Base-by-base conservation (phyloP, 495 filamentous ascomycete genomes). In the Apodospora peruviana region DNA sequence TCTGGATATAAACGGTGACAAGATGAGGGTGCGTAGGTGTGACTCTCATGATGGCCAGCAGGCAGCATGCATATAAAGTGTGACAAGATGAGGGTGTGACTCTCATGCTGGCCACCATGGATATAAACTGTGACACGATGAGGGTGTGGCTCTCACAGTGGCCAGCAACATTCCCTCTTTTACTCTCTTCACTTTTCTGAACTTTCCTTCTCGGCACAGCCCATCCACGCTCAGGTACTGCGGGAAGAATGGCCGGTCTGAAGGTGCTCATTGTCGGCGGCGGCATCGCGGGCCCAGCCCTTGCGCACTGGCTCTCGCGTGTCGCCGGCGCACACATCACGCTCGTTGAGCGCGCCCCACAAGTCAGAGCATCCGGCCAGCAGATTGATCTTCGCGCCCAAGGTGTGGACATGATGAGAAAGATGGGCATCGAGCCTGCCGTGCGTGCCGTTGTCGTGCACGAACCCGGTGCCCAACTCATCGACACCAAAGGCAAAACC, bases 241-340 rank as follows among this genome's bases (percentile, higher is more conserved):
- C n/a, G n/a, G n/a, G n/a, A n/a, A n/a, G n/a, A n/a, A 32, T 32
- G 27, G 7, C 27, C 27, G 7, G 12, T 5, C 27, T 32, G 7
- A 32, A 32, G 12, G 47, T 65, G 34, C 63, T 68, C 38, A 56
- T 70, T 43, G 47, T 40, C 19, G 67, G 65, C 36, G 65, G 60
- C 29, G 63, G 66, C 27, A 58, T 73, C 32, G 62, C 67, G 23
- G 70, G 70, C 17, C 75, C 77, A 4, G 67, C 73, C 4, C 48
- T 74, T 23, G 77, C 80, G 17, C 77, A 70, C 57, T 79, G 68
- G 69, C 64, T 82, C 21, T 60, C 72, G 19, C 75, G 72, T 52
- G 62, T 70, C 42, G n/a, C n/a, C n/a, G 73, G 73, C 21, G 41
- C 10, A 17, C 4, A 35, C 0, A 20, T 27, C 12, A 79, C 76